Evolutionary conservation across 345 rosid genomes (phyloP).

Genomic region (Populus deltoides): DNA sequence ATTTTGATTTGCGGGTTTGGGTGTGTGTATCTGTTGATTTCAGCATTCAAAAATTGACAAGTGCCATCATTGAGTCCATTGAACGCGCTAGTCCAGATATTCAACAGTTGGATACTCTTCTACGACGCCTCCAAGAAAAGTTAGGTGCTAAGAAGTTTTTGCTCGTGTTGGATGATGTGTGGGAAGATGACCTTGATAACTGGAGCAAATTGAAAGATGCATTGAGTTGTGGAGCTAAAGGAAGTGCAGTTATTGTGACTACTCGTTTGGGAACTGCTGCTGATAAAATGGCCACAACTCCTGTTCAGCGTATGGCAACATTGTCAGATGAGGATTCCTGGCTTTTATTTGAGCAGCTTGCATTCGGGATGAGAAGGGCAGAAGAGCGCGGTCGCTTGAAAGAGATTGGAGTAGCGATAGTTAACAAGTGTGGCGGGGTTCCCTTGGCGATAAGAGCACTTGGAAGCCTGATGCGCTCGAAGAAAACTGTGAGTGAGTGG

Average conservation of each 20-base stretch:
- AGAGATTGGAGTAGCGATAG: conserved; percentile 13
- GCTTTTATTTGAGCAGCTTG: conserved; percentile 4
- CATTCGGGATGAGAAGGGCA: neutral
- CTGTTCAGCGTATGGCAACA: neutral
- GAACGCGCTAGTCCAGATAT: neutral
- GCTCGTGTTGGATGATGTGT: conserved; percentile 1
- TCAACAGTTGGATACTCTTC: conserved; percentile 1
- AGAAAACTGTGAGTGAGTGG: conserved; percentile 10
- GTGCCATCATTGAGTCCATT: conserved; percentile 1
- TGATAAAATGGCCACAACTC: neutral
- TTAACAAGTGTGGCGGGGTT: conserved; percentile 14
- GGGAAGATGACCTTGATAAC: neutral
- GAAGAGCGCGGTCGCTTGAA: neutral
- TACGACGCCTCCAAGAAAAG: neutral
- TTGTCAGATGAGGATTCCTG: conserved; percentile 10
- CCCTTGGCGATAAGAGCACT: conserved; percentile 14
- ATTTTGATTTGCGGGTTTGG: conserved; percentile 2
- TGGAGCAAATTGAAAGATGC: neutral
- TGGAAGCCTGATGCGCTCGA: conserved; percentile 14
- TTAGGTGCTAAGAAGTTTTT: neutral
- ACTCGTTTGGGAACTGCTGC: neutral
- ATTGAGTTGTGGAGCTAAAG: neutral
- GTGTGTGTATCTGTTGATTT: conserved; percentile 10
- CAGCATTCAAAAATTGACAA: neutral
- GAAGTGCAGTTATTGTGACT: neutral